Evolutionary conservation across 345 rosid species (phyloP), one percentile per base, ranked within the genome.

Genomic region (Bruguiera gymnorhiza): DNA sequence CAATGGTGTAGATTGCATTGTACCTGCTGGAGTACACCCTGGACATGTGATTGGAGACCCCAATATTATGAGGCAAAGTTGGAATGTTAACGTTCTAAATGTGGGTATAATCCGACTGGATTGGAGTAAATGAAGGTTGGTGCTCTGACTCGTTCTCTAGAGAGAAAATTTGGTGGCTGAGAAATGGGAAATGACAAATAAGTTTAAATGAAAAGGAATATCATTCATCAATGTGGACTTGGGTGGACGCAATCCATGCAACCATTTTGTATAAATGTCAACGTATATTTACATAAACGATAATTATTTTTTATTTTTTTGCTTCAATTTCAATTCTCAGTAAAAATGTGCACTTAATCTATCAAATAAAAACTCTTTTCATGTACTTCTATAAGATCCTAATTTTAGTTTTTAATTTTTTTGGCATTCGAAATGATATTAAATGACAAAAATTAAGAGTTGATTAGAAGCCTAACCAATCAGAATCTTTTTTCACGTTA

Each of bases 31-130:
- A 26, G 71, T 51, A 37, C 65, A 71, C 43, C 71, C 23, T 29
- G 69, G 87, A 81, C 87, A 77, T 80, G 87, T 84, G 87, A 79
- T 70, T 84, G 87, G 86, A 78, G 78, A 78, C 76, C 75, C 82
- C 79, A 70, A 54, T 37, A 77, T 79, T 54, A 20, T 80, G 81
- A 79, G 81, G 70, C 66, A 74, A 72, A 70, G 31, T 80, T 80
- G 84, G 81, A 79, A 50, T 73, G 73, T 63, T 72, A 76, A 69
- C 66, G 53, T 24, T 73, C 78, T 74, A 79, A 67, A 6, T 70
- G 43, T 72, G 78, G 84, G 55, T 48, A 32, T 20, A 51, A 63
- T 72, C 52, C 66, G 64, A 79, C 69, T 63, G 72, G 81, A 62
- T 66, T 81, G 59, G 82, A 84, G 89, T 48, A 67, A 83, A 81